Conservation (phyloP, 371 early-diverging fungal species). For the Chytridiales sp. region DNA sequence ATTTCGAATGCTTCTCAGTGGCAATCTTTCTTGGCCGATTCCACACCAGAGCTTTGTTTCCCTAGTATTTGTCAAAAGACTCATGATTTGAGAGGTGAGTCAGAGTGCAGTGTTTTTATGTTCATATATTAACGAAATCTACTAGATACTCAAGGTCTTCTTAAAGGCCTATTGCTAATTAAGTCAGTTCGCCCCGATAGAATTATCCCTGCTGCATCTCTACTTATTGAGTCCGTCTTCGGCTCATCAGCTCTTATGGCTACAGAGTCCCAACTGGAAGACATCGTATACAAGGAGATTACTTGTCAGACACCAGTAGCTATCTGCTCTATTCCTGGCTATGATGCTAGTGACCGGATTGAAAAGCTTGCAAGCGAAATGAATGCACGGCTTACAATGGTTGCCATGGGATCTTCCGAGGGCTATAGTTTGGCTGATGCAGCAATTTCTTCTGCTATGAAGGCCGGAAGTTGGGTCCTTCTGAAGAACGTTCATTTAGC, state of each 20-base stretch:
- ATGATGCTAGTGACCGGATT: conserved; percentile 94
- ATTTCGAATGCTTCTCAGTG: conserved; percentile 26
- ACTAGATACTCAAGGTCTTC: conserved; percentile 45
- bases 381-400: conserved; percentile 63
- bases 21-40: conserved; percentile 28
- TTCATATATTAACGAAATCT: conserved; percentile 1
- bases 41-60: conserved; percentile 43
- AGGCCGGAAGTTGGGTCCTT: conserved; percentile 92
- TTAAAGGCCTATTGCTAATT: conserved; percentile 75
- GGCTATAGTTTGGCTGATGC: conserved; percentile 88
- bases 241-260: conserved; percentile 50
- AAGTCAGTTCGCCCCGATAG: conserved; percentile 90
- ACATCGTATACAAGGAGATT: conserved; percentile 74
- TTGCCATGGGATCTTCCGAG: conserved; percentile 98
- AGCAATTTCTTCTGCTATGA: conserved; percentile 81
- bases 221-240: conserved; percentile 79
- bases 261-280: conserved; percentile 64
- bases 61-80: conserved; percentile 58
- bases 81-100: conserved; percentile 48
- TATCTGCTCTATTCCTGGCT: conserved; percentile 91
- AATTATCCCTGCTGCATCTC: conserved; percentile 69
- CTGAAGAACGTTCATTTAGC: conserved; percentile 97
- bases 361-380: conserved; percentile 82
- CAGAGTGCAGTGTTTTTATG: background rate
- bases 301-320: conserved; percentile 79